phyloP scores from a whole-genome alignment of 768 basidiomycete species.

The Agaricus blazei region DNA sequence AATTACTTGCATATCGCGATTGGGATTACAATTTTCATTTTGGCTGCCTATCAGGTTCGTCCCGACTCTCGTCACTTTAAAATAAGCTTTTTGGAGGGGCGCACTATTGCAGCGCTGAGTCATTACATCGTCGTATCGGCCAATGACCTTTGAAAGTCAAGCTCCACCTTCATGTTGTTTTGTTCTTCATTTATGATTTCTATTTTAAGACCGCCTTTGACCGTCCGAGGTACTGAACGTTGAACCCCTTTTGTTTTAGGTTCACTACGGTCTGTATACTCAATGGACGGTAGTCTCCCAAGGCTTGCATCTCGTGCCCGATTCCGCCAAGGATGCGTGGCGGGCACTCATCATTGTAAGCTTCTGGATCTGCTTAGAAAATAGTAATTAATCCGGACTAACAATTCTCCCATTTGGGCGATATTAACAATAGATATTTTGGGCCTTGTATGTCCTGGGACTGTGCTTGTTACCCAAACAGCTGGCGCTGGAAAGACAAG shows the following conservation, averaged over 20 bases:
- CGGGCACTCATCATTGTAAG: slow-evolving; percentile 37
- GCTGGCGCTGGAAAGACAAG: slow-evolving; percentile 31
- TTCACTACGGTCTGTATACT: slow-evolving; percentile 44
- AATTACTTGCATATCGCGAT: slow-evolving; percentile 52
- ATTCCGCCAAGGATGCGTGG: slow-evolving; percentile 41
- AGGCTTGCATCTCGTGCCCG: slow-evolving; percentile 29
- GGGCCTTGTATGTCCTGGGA: slow-evolving; percentile 38
- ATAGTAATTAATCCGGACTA: neutral
- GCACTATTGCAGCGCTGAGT: neutral
- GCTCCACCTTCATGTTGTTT: neutral
- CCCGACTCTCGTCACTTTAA: neutral
- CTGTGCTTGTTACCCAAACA: slow-evolving; percentile 42
- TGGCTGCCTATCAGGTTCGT: slow-evolving; percentile 47
- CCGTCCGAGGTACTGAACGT: neutral
- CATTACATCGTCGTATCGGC: no score
- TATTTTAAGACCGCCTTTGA: neutral
- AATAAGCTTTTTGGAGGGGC: neutral
- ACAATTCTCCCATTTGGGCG: slow-evolving; percentile 6
- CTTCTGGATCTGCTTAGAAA: slow-evolving; percentile 1
- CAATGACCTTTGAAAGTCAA: no score
- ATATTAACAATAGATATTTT: slow-evolving; percentile 34
- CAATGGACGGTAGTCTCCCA: slow-evolving; percentile 35
- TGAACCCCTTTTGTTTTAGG: slow-evolving; percentile 22
- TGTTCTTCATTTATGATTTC: neutral
- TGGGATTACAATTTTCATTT: slow-evolving; percentile 47